These are phyloP conservation scores for Teunomyces stri DNA, from an alignment of 805 yeast species.

Conservation along the genomic window DNA sequence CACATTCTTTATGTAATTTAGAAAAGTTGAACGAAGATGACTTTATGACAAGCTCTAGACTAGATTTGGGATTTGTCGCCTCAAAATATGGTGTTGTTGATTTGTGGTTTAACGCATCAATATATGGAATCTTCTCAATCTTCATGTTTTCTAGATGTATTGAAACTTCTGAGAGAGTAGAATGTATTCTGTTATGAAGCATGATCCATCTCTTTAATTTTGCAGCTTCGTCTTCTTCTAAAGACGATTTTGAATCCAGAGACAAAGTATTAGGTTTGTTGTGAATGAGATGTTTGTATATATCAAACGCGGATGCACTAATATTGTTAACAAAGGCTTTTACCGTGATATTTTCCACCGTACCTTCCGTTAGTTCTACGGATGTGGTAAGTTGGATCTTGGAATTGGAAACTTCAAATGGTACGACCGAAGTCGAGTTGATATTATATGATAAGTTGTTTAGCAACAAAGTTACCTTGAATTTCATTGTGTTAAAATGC, in stretches of 20 bases:
- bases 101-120: conserved; percentile 19
- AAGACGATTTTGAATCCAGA: background rate
- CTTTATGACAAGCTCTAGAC: conserved; percentile 23
- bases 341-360: conserved; percentile 15
- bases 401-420: conserved; percentile 6
- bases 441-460: conserved; percentile 10
- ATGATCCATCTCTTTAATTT: background rate
- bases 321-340: conserved; percentile 23
- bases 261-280: background rate
- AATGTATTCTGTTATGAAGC: conserved; percentile 19
- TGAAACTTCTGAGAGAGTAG: conserved; percentile 22
- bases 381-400: conserved; percentile 14
- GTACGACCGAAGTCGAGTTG: conserved; percentile 3
- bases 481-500: conserved; percentile 15
- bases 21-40: conserved; percentile 25
- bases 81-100: conserved; percentile 21
- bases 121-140: conserved; percentile 30
- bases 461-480: conserved; percentile 10
- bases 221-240: background rate
- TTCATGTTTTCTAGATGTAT: conserved; percentile 25
- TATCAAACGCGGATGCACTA: conserved; percentile 19
- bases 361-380: conserved; percentile 17
- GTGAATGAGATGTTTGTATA: conserved; percentile 15
- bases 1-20: conserved; percentile 23
- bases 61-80: conserved; percentile 17